Evolutionary conservation across 345 rosid genomes (phyloP), one percentile per base, ranked within the genome.

Genomic region (Erucastrum elatum): DNA sequence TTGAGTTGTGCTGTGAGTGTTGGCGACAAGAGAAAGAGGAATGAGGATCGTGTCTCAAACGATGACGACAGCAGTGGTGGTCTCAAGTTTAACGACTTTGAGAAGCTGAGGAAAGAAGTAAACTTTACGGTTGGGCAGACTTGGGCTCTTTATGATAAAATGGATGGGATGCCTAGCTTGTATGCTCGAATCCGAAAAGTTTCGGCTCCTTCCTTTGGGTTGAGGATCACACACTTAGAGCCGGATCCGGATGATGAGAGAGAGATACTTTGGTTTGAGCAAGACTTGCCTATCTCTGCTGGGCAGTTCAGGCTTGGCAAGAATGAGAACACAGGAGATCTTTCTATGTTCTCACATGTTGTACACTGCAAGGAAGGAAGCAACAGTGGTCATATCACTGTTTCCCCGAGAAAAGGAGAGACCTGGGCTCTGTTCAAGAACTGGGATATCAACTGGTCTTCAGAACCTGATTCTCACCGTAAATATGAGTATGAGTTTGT

Each of bases 181-280:
- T 91, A 91, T 81, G 98, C 88, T 80, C 87, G 51, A 41, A 84
- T 67, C 67, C 80, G 68, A 62, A 88, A 84, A 73, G 85, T 87
- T 29, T 53, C 72, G 70, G 58, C 79, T 67, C 49, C 85, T 55
- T 78, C 69, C 29, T 88, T 88, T 71, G 87, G 70, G 75, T 39
- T 91, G 53, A 60, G 60, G 69, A 82, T 91, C 64, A 85, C 87
- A n/a, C 85, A 94, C 90, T 76, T 93, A 34, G 95, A 91, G 80
- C 44, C 85, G 34, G 81, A 78, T 39, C 90, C 97, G 4, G 62
- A 56, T 56, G 62, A 56, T 56, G 62, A 56, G 12, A 17, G 5
- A 56, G 62, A 56, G 62, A 56, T 56, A 3, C 62, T 2, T 8
- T 56, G 62, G 62, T 8, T 56, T 17, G 62, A 55, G 3, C 10